These are phyloP conservation scores for Tricholomella constricta DNA, from an alignment of 768 basidiomycete species.

Conservation along the genomic window DNA sequence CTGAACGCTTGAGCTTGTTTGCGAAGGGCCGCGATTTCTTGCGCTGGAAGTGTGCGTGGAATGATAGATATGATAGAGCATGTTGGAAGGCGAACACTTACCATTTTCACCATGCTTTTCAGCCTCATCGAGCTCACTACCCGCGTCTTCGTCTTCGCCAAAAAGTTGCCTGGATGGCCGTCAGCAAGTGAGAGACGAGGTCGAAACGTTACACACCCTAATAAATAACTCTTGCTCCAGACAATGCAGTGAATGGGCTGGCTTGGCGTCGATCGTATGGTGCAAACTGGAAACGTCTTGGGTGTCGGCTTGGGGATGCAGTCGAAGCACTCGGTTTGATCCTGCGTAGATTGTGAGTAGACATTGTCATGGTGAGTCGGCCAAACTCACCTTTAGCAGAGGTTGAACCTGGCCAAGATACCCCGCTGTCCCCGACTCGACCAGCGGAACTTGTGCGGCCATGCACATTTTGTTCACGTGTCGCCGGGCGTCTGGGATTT, in stretches of 20 bases:
- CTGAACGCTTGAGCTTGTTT: constrained; percentile 90
- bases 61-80: not conserved
- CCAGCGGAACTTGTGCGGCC: constrained; percentile 85
- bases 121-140: constrained; percentile 85
- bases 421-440: constrained; percentile 96
- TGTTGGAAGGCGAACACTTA: constrained; percentile 31
- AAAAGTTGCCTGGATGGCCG: constrained; percentile 74
- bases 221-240: constrained; percentile 97
- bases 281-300: constrained; percentile 96
- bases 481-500: constrained; percentile 74
- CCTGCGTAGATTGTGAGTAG: constrained; percentile 42
- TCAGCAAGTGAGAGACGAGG: constrained; percentile 6
- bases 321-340: constrained; percentile 92
- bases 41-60: constrained; percentile 47
- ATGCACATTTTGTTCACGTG: constrained; percentile 99
- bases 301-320: constrained; percentile 92
- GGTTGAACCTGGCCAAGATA: constrained; percentile 98
- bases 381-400: constrained; percentile 67
- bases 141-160: constrained; percentile 87
- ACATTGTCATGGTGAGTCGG: not conserved
- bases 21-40: constrained; percentile 87
- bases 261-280: constrained; percentile 94
- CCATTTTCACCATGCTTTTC: constrained; percentile 94
- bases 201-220: constrained; percentile 60
- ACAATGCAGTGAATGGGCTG: constrained; percentile 99